phyloP scores from a whole-genome alignment of 768 basidiomycete genomes.

The Pleurotus citrinopileatus region DNA sequence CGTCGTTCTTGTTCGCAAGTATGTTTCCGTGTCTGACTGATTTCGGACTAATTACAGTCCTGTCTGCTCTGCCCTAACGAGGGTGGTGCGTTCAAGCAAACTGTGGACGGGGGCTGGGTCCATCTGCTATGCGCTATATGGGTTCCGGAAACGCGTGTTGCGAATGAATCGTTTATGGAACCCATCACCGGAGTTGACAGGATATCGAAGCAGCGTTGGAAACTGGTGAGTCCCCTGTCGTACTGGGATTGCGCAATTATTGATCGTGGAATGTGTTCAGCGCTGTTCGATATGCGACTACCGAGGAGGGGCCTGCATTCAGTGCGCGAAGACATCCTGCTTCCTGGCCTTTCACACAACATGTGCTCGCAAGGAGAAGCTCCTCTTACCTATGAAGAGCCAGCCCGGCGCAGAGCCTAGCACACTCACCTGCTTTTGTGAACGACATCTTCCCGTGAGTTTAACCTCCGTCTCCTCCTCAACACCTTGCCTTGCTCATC shows the following conservation, averaged over 20 bases:
- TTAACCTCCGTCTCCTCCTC: not conserved
- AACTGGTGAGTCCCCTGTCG: constrained; percentile 58
- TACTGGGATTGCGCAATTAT: not conserved
- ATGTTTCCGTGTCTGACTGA: not conserved
- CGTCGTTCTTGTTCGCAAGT: constrained; percentile 23
- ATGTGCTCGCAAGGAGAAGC: constrained; percentile 84
- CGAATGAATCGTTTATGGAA: constrained; percentile 97
- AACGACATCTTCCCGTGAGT: constrained; percentile 86
- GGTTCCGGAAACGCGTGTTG: constrained; percentile 92
- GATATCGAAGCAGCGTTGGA: constrained; percentile 91
- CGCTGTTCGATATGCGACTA: constrained; percentile 47
- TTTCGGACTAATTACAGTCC: constrained; percentile 44
- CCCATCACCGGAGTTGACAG: constrained; percentile 88
- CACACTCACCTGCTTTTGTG: constrained; percentile 79
- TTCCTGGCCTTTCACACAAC: constrained; percentile 94
- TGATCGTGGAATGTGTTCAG: constrained; percentile 22
- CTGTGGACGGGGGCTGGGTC: constrained; percentile 88
- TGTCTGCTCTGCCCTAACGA: constrained; percentile 97
- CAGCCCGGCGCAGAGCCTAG: constrained; percentile 72
- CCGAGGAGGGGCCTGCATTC: constrained; percentile 84
- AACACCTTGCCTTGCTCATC: not conserved
- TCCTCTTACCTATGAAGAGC: constrained; percentile 86
- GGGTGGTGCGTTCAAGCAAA: constrained; percentile 98
- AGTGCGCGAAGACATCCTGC: constrained; percentile 88
- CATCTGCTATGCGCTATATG: constrained; percentile 97